These are phyloP conservation scores for Yamadazyma diospyri DNA, from an alignment of 1,139 yeast genomes.

Conservation along the genomic window DNA sequence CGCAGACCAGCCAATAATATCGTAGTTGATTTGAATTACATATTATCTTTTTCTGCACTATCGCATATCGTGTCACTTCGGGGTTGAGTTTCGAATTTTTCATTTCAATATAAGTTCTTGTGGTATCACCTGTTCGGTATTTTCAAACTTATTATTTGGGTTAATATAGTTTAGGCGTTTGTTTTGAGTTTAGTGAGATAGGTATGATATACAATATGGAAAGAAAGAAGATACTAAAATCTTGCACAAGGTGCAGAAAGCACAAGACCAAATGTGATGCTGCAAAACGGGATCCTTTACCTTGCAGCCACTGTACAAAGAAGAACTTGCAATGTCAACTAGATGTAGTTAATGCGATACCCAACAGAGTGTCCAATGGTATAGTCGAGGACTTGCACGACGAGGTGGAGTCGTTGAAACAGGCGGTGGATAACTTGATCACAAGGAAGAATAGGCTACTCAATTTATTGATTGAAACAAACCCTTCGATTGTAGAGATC, in stretches of 20 bases:
- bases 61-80: too few relatives aligned
- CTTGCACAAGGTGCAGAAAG: slow-evolving; percentile 61
- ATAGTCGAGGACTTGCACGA: slow-evolving; percentile 31
- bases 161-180: too few relatives aligned
- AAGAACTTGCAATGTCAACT: slow-evolving; percentile 50
- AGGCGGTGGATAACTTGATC: slow-evolving; percentile 21
- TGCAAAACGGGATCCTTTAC: slow-evolving; percentile 42
- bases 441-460: slow-evolving; percentile 11
- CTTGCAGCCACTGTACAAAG: slow-evolving; percentile 57
- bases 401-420: slow-evolving; percentile 28
- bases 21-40: too few relatives aligned
- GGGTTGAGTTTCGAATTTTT: too few relatives aligned
- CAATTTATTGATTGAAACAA: slow-evolving; percentile 11
- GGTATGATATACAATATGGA: slow-evolving; percentile 9
- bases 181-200: too few relatives aligned
- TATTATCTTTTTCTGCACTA: too few relatives aligned
- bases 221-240: slow-evolving; percentile 38
- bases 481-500: slow-evolving; percentile 27
- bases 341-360: slow-evolving; percentile 33
- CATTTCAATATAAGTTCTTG: too few relatives aligned
- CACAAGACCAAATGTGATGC: slow-evolving; percentile 69
- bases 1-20: too few relatives aligned
- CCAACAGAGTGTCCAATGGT: slow-evolving; percentile 24
- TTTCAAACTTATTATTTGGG: too few relatives aligned
- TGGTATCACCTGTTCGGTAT: too few relatives aligned